These are phyloP conservation scores for Artemisia argyi DNA, from an alignment of 129 eudicot species.

Conservation along the genomic window DNA sequence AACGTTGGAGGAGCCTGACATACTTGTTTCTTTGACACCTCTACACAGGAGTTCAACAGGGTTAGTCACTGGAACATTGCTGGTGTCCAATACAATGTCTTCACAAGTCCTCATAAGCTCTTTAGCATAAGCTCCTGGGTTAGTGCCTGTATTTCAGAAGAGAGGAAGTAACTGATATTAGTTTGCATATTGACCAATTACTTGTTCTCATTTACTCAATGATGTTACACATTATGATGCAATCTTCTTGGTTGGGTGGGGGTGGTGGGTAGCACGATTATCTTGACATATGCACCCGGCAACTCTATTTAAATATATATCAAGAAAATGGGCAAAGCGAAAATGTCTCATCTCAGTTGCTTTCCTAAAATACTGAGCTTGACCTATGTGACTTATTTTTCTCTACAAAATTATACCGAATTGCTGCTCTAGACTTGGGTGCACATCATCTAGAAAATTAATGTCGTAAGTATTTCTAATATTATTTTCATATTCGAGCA, in stretches of 20 bases:
- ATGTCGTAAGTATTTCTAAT: not conserved
- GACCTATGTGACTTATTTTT: not conserved
- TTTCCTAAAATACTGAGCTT: not conserved
- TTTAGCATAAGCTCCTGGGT: constrained; percentile 63
- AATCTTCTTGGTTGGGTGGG: too few relatives aligned
- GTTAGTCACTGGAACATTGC: constrained; percentile 27
- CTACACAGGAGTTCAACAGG: constrained; percentile 60
- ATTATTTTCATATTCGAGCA: not conserved
- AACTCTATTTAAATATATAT: constrained; percentile 10
- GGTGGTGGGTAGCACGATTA: not conserved
- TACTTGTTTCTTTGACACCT: constrained; percentile 54
- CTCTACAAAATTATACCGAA: not conserved
- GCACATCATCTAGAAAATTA: not conserved
- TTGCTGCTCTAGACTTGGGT: not conserved
- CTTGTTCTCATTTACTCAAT: not conserved
- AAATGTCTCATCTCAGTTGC: constrained; percentile 1
- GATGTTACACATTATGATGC: not conserved
- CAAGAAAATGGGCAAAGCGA: not conserved
- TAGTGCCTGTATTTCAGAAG: constrained; percentile 51
- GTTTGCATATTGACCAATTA: constrained; percentile 12
- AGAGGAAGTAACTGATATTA: constrained; percentile 6
- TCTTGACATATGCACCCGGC: not conserved
- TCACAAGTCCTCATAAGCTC: constrained; percentile 73
- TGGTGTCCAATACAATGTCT: constrained; percentile 40
- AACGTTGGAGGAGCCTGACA: constrained; percentile 70